A percentile compares a stretch with the other conserved stretches of the same genome.
Evolutionary conservation across 2,329 filamentous ascomycete genomes (phyloP).

Genomic region (Monosporascus sp.): DNA sequence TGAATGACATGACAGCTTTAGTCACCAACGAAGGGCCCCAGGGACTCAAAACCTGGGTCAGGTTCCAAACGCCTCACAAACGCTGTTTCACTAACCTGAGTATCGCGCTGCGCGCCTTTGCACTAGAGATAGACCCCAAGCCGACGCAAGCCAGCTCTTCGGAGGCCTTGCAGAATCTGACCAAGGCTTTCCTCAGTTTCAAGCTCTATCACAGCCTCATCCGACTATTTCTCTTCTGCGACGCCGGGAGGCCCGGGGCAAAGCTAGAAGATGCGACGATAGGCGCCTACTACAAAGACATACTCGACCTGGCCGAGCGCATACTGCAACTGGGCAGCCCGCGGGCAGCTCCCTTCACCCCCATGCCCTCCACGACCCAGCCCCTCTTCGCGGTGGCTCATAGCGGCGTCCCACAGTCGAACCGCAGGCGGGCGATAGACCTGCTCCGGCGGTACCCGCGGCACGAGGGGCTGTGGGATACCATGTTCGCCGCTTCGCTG

Average conservation of each 20-base stretch:
- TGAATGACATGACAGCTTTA: not conserved
- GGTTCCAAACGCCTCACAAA: not conserved
- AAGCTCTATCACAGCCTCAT: not conserved
- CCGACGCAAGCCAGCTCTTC: too few species aligned
- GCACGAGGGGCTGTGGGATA: conserved; percentile 2
- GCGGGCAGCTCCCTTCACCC: not conserved
- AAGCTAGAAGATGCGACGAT: not conserved
- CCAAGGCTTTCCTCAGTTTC: not conserved
- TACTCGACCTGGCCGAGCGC: conserved; percentile 1
- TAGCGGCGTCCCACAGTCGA: not conserved
- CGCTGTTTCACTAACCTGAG: not conserved
- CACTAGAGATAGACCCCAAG: not conserved
- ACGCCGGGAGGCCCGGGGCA: not conserved
- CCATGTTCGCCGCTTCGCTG: not conserved
- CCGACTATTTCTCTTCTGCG: not conserved
- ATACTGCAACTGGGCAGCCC: not conserved
- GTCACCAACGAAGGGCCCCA: not conserved
- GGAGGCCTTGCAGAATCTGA: not conserved
- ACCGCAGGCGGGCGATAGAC: conserved; percentile 3
- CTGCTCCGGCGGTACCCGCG: conserved; percentile 4
- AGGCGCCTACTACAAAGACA: not conserved
- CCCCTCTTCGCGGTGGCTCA: conserved; percentile 6
- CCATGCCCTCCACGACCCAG: not conserved
- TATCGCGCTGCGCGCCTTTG: not conserved
- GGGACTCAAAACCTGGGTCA: not conserved